Evolutionary conservation across 2,329 filamentous ascomycete species (phyloP).

Genomic region (Ceratocystis smalleyi): DNA sequence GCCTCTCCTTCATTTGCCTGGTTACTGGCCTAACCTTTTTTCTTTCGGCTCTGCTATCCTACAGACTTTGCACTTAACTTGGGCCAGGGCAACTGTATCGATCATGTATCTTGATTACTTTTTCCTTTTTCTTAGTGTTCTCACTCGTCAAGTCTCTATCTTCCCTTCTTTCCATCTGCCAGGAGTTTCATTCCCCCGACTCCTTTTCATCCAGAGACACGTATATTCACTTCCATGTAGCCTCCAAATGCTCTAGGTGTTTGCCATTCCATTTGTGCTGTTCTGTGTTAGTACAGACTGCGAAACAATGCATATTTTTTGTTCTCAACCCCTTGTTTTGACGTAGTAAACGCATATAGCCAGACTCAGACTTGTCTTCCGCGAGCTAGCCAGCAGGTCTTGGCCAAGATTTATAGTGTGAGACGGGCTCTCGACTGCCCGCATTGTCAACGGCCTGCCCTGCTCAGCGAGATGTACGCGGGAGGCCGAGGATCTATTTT

Average conservation of each 20-base stretch:
- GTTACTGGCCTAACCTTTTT: not conserved
- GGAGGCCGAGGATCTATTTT: not conserved
- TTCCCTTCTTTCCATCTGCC: not conserved
- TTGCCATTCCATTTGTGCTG: not conserved
- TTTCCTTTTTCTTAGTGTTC: not conserved
- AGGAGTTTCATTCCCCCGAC: not conserved
- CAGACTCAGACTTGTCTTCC: too few relatives aligned
- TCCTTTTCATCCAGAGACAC: not conserved
- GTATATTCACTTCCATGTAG: slow-evolving; percentile 1
- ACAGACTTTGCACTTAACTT: not conserved
- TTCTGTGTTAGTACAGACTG: not conserved
- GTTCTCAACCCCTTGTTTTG: not conserved
- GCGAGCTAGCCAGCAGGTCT: too few relatives aligned
- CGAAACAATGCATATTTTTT: not conserved
- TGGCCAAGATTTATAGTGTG: too few relatives aligned
- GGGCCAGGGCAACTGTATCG: not conserved
- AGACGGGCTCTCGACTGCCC: too few relatives aligned
- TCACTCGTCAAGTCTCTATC: not conserved
- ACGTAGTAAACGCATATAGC: not conserved
- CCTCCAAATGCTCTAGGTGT: not conserved
- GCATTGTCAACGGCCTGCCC: not conserved
- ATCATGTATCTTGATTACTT: slow-evolving; percentile 1
- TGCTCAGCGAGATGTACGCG: not conserved
- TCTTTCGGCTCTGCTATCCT: not conserved
- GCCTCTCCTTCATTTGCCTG: not conserved